These are phyloP conservation scores for Hamamelis virginiana DNA, from an alignment of 164 flowering plant species.

Conservation along the genomic window DNA sequence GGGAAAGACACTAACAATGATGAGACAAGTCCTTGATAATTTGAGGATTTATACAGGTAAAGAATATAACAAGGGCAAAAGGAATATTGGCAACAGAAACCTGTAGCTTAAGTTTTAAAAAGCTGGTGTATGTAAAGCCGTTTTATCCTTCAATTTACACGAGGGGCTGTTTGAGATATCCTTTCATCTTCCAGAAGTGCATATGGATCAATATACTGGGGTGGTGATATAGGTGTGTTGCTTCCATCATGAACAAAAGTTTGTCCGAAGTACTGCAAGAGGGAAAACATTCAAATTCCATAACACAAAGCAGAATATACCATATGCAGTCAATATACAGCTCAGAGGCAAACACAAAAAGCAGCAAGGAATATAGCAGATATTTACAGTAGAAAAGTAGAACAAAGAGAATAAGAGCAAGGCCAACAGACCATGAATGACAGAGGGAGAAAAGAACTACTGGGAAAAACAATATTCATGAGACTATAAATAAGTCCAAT, in stretches of 20 bases:
- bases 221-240: constrained; percentile 33
- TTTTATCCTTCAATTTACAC: constrained; percentile 38
- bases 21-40: not conserved
- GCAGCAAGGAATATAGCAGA: too few species aligned
- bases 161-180: constrained; percentile 57
- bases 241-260: constrained; percentile 73
- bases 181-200: constrained; percentile 78
- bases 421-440: too few species aligned
- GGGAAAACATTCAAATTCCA: not conserved
- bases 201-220: constrained; percentile 81
- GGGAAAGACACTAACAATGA: too few species aligned
- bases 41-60: constrained; percentile 16
- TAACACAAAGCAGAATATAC: not conserved
- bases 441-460: too few species aligned
- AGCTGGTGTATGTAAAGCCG: not conserved
- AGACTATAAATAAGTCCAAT: too few species aligned
- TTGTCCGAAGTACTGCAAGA: constrained; percentile 75
- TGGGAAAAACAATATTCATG: too few species aligned
- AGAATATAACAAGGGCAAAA: constrained; percentile 15
- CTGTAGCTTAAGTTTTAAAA: not conserved
- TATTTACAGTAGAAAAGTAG: too few species aligned
- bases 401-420: too few species aligned
- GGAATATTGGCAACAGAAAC: not conserved
- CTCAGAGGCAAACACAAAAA: not conserved
- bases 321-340: too few species aligned